These are phyloP conservation scores for Athelia psychrophila DNA, from an alignment of 1,284 basidiomycete genomes.

Conservation along the genomic window DNA sequence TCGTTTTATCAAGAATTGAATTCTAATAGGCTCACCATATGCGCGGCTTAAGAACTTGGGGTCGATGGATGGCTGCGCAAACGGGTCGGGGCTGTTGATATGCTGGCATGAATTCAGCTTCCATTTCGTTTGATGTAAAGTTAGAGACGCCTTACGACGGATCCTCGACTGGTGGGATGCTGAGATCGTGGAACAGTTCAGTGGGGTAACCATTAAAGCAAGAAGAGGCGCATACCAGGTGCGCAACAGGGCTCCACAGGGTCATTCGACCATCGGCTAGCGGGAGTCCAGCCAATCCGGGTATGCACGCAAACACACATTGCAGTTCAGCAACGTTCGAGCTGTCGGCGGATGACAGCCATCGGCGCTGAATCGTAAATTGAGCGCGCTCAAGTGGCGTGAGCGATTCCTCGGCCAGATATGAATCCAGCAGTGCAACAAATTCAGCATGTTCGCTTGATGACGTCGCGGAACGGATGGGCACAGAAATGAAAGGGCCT, in stretches of 20 bases:
- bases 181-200: too few species aligned
- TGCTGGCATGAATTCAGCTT: slow-evolving; percentile 4
- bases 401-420: not conserved
- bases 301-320: not conserved
- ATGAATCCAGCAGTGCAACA: not conserved
- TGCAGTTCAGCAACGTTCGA: not conserved
- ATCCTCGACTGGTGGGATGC: not conserved
- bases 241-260: not conserved
- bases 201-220: not conserved
- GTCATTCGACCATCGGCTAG: not conserved
- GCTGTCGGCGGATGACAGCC: not conserved
- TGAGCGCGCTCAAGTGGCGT: not conserved
- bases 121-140: not conserved
- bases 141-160: not conserved
- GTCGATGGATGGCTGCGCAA: slow-evolving; percentile 32
- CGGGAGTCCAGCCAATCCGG: not conserved
- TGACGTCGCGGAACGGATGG: not conserved
- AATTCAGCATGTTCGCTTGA: not conserved
- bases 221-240: not conserved
- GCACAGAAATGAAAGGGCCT: not conserved
- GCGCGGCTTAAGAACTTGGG: slow-evolving; percentile 30
- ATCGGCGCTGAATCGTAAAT: not conserved
- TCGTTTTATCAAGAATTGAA: not conserved
- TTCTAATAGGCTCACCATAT: not conserved
- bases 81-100: slow-evolving; percentile 28